Percentiles rank a stretch among this genome's conserved stretches.
These are phyloP conservation scores for Periconia digitata DNA, from an alignment of 2,329 filamentous ascomycete species.

Conservation along the genomic window DNA sequence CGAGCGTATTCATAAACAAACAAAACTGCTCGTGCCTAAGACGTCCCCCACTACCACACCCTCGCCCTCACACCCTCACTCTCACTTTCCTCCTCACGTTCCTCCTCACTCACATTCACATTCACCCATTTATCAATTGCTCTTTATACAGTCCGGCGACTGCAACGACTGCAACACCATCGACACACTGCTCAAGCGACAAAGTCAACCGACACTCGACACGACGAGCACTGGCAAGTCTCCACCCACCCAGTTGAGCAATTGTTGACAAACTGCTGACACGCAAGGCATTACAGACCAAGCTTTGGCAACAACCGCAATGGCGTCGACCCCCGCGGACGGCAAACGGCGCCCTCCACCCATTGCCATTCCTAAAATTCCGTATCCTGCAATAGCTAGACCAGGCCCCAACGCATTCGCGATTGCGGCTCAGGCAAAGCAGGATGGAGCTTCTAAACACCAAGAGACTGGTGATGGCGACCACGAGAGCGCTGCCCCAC, in stretches of 20 bases:
- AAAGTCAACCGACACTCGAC: background rate
- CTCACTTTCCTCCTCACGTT: too few relatives aligned
- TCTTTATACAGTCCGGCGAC: background rate
- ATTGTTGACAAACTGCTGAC: too few relatives aligned
- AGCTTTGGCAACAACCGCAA: slow-evolving; percentile 4
- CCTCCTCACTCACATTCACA: too few relatives aligned
- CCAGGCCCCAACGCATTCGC: slow-evolving; percentile 22
- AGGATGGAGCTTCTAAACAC: slow-evolving; percentile 7
- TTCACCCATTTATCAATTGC: too few relatives aligned
- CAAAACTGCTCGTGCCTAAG: too few relatives aligned
- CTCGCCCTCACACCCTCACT: too few relatives aligned
- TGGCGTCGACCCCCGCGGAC: slow-evolving; percentile 18
- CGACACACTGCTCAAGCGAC: background rate
- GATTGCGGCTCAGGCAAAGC: slow-evolving; percentile 8
- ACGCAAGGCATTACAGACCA: background rate
- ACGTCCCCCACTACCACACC: too few relatives aligned
- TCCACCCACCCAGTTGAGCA: background rate
- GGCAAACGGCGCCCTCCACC: slow-evolving; percentile 31
- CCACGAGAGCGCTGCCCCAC: slow-evolving; percentile 9
- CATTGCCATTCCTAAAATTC: slow-evolving; percentile 20
- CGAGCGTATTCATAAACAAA: too few relatives aligned
- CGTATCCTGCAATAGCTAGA: slow-evolving; percentile 8
- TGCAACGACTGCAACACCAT: background rate
- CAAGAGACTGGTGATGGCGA: background rate
- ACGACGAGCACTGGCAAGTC: background rate